These are phyloP conservation scores for Silybum marianum DNA, from an alignment of 129 eudicot species.

Conservation along the genomic window DNA sequence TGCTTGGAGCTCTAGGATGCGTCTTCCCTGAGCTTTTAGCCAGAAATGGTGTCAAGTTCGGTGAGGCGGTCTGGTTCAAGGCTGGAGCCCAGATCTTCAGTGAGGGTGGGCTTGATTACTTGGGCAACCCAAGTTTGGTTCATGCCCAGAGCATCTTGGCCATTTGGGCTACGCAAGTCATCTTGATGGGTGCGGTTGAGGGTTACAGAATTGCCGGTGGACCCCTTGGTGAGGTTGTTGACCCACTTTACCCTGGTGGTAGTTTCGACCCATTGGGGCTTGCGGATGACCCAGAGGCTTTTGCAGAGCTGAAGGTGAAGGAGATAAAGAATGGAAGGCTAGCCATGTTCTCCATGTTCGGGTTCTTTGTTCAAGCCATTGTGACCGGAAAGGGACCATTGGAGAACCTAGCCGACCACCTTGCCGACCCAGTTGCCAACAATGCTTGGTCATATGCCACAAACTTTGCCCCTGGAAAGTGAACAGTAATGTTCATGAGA, in stretches of 20 bases:
- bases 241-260: background rate
- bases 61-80: constrained; percentile 12
- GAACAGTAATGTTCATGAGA: too few species aligned
- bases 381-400: background rate
- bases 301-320: background rate
- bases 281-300: background rate
- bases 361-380: background rate
- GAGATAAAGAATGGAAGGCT: background rate
- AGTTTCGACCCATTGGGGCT: background rate
- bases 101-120: constrained; percentile 24
- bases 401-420: background rate
- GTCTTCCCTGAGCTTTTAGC: constrained; percentile 6
- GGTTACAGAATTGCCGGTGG: constrained; percentile 14
- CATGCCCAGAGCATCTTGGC: constrained; percentile 41
- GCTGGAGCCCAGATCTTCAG: constrained; percentile 20
- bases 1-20: background rate
- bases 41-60: constrained; percentile 7
- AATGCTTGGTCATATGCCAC: background rate
- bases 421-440: background rate
- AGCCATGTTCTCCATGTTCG: background rate
- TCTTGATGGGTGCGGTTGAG: constrained; percentile 39
- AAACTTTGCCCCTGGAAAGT: background rate
- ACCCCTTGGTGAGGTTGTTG: background rate
- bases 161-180: constrained; percentile 32
- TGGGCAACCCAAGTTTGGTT: constrained; percentile 39